Base-by-base conservation (phyloP, 2,329 filamentous ascomycete species). In the Plectosphaerella plurivora region DNA sequence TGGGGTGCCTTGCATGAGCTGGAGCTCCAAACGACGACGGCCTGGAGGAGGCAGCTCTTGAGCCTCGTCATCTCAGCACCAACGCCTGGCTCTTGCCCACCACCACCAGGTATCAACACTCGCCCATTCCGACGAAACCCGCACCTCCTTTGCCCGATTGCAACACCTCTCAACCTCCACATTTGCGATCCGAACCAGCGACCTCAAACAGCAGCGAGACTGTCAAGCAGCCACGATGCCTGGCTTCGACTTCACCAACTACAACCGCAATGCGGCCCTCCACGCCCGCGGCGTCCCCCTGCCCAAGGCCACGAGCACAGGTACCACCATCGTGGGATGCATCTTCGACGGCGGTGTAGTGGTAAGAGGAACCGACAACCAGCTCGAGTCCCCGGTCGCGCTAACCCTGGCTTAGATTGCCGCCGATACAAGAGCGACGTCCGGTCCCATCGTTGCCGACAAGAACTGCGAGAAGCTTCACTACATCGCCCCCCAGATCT, bases 381-480 rank as follows among this genome's bases (percentile, higher is more conserved):
- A 8, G n/a, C 22, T 47, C 39, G 16, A 36, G 24, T 14, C 7
- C 4, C 45, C 49, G 24, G n/a, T 44, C 14, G 28, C n/a, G 15
- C 57, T 55, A 20, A 55, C 24, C 22, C 10, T 51, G 45, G 37
- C 18, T n/a, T 35, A 92, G 88, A 97, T 99, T 73, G 94, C 94
- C 58, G 94, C 94, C 76, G 94, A 99, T 76, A 99, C 94, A 60
- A 86, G 94, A 83, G 94, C 94, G 59, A 99, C 94, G 46, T 95
- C 89, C 59, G 94, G 94, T 36, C 92, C 94, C 61, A 99, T 99
- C 74, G 94, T 99, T 63, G 95, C 95, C 73, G 94, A 99, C 84
- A 99, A 99, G 90, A 99, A 99, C 83, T 97, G 94, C 79, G 93
- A 99, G 78, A 99, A 99, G 79, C 86, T 99, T 59, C 94, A 99